phyloP scores from a whole-genome alignment of 23 red algal genomes.

The Gracilaria domingensis region DNA sequence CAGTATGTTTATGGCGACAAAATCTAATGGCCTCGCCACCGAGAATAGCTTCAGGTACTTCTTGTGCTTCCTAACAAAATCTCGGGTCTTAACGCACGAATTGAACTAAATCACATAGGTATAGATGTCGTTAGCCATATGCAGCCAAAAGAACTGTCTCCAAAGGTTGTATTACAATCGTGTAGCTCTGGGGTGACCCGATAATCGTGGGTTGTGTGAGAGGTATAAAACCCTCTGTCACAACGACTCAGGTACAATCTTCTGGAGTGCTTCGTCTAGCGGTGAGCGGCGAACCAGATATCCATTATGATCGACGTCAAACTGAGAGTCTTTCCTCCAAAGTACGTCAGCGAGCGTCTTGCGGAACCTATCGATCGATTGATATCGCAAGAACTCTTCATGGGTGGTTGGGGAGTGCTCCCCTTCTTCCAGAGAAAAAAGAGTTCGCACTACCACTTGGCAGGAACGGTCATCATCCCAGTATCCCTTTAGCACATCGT shows the following conservation, averaged over 20 bases:
- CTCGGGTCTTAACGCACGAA: slow-evolving; percentile 3
- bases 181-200: slow-evolving; percentile 13
- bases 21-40: slow-evolving; percentile 1
- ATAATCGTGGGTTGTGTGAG: neutral
- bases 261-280: slow-evolving; percentile 16
- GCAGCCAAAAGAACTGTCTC: slow-evolving; percentile 40
- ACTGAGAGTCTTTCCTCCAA: neutral
- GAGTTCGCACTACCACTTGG: no score
- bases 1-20: slow-evolving; percentile 32
- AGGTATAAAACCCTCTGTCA: neutral
- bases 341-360: no score
- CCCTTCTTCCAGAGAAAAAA: no score
- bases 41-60: slow-evolving; percentile 47
- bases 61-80: neutral
- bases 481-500: no score
- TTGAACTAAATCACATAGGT: neutral
- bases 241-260: slow-evolving; percentile 8
- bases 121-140: slow-evolving; percentile 26
- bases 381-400: neutral
- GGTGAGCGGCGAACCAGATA: neutral
- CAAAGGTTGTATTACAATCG: slow-evolving; percentile 12
- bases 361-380: neutral
- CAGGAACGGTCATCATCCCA: no score
- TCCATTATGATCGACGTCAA: neutral
- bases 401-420: neutral